Evolutionary conservation across 352 stramenopile species (phyloP), one percentile per base, ranked within the genome.

Genomic region (Globisporangium ultimum): DNA sequence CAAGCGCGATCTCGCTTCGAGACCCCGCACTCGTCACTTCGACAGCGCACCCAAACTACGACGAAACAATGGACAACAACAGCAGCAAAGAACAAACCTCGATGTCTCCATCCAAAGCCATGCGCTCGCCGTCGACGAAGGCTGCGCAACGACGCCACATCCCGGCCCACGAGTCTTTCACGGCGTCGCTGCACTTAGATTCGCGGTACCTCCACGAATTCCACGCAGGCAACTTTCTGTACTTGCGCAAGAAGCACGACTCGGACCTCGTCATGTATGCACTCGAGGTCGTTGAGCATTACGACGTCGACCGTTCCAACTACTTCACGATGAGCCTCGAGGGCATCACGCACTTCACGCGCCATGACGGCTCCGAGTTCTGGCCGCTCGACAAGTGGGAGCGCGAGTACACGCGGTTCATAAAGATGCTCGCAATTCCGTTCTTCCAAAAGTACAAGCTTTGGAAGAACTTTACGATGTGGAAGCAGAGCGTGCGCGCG

Each of bases 381-480:
- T 98, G 92, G 67, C 63, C 87, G 9, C 77, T 98, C 15, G 77
- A 95, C 34, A 91, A 93, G 55, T 98, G 93, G 93, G 94, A 98
- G 55, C 75, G 81, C 43, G 94, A 98, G 68, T 98, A 97, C 67
- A 60, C 68, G 22, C 67, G 96, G 2, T 98, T 98, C 67, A 87
- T 89, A 63, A 81, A 87, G 49, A 97, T 98, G 74, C 70, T 93
- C 46, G 60, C 89, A 22, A 91, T 97, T 55, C 72, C 83, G 28
- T 98, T 98, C 67, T 98, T 98, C 58, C 75, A 91, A 49, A 84
- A 89, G 58, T 98, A 98, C 78, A 89, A 89, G 58, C 63, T 84
- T 41, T 98, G 93, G 93, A 98, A 98, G 68, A 96, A 88, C 59
- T 98, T 95, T 61, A 95, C 87, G 24, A 88, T 97, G 49, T 98